These are phyloP conservation scores for Salmacisia buchloeana DNA, from an alignment of 1,284 basidiomycete genomes.

Conservation along the genomic window DNA sequence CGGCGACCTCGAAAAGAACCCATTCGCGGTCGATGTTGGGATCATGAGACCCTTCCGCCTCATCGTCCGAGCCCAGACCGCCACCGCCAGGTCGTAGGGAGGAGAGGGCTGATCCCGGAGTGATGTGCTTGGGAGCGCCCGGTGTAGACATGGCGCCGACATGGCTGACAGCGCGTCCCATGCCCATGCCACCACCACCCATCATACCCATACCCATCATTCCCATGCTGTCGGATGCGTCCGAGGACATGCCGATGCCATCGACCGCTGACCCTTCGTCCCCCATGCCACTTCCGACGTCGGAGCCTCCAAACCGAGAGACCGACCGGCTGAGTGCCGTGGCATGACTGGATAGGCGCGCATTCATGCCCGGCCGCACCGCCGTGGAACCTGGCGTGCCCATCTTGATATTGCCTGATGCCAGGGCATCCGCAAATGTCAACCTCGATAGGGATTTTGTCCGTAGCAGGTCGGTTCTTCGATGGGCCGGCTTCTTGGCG, in stretches of 20 bases:
- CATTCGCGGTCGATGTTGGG: conserved; percentile 18
- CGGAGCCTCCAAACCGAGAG: not conserved
- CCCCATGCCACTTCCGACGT: not conserved
- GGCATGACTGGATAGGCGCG: not conserved
- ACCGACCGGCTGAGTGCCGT: not conserved
- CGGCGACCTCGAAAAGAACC: conserved; percentile 40
- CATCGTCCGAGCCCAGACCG: not conserved
- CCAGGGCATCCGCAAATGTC: conserved; percentile 2
- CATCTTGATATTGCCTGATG: conserved; percentile 8
- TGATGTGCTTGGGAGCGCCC: conserved; percentile 1
- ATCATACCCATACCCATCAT: not conserved
- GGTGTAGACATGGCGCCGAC: not conserved
- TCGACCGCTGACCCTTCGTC: not conserved
- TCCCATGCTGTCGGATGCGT: not conserved
- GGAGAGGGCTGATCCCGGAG: not conserved
- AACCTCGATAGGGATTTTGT: not conserved
- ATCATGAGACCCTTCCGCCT: not conserved
- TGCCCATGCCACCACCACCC: not conserved
- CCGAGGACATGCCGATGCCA: not conserved
- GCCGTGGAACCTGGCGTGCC: not conserved
- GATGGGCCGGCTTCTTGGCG: conserved; percentile 23
- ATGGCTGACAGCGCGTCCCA: not conserved
- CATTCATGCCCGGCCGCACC: not conserved
- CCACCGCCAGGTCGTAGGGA: conserved; percentile 19
- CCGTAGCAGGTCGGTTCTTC: not conserved